These are phyloP conservation scores for Corniculantispora saksenae DNA, from an alignment of 2,329 filamentous ascomycete species.

Conservation along the genomic window DNA sequence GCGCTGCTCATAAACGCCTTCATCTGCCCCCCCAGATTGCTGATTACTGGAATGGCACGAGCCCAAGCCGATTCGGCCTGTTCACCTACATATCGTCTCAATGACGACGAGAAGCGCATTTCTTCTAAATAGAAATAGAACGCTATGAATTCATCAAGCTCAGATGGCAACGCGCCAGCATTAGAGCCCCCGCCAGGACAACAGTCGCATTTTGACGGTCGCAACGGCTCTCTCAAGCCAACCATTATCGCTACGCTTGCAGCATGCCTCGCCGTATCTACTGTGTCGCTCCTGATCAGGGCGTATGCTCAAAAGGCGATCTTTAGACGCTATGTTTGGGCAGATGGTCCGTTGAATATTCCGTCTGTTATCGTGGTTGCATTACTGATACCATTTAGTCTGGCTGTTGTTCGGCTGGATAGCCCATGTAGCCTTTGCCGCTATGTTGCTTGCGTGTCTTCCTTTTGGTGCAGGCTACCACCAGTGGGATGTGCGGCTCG, in stretches of 20 bases:
- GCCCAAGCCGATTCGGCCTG: background rate
- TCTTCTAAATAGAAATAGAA: background rate
- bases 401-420: background rate
- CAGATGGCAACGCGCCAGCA: background rate
- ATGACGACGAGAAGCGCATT: background rate
- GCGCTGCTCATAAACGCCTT: background rate
- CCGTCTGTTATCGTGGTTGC: background rate
- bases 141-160: background rate
- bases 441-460: background rate
- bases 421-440: background rate
- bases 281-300: background rate
- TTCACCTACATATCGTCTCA: background rate
- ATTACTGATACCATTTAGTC: background rate
- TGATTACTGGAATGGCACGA: background rate
- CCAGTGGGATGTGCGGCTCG: background rate
- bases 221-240: conserved; percentile 1
- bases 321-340: background rate
- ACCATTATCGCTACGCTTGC: background rate
- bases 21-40: background rate
- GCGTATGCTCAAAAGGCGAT: background rate
- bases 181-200: background rate
- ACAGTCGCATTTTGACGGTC: conserved; percentile 1
- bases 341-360: background rate
- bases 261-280: background rate
- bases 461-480: background rate